Base-by-base conservation (phyloP, 331 rosid species). In the Cucumis variabilis region DNA sequence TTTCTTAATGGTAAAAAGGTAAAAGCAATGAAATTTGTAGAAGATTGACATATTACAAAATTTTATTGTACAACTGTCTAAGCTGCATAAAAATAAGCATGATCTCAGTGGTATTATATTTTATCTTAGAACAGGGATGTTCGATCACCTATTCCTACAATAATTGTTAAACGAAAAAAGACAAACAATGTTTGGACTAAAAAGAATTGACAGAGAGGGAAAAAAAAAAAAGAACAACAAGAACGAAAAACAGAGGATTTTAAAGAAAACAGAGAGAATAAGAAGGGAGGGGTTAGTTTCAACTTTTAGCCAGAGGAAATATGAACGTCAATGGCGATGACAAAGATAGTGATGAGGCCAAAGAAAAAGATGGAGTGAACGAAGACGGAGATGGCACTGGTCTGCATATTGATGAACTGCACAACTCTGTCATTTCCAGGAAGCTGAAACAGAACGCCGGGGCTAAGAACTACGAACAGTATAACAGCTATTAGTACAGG, bases 301-400 rank as follows among this genome's bases (percentile, higher is more conserved):
- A 44, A 44, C 48, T 16, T 58, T 17, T 17, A 58, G 2, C 75
- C 75, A 27, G 44, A 9, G 17, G 75, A 28, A 73, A 48, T 87
- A 24, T 92, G 91, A 80, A 92, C 91, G 20, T 90, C 91, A 28
- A 92, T 89, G 12, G 92, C 94, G 85, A 90, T 90, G 87, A 92
- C 90, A 53, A 91, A 91, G 62, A 90, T 77, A 13, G 90, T 83
- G 65, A 91, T 13, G 83, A 90, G 89, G 10, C 87, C 91, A 27
- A 91, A 91, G 91, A 63, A 91, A 33, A 88, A 86, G 73, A 92
- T 77, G 76, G 94, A 77, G 50, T 90, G 92, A 20, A 92, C 92
- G 46, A 92, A 86, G 2, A 90, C 88, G 85, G 94, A 89, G 66
- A 88, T 82, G 17, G 88, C 92, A 28, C 91, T 92, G 1, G 92